Conservation (phyloP, 805 yeast species). For the Spathaspora sp. region DNA sequence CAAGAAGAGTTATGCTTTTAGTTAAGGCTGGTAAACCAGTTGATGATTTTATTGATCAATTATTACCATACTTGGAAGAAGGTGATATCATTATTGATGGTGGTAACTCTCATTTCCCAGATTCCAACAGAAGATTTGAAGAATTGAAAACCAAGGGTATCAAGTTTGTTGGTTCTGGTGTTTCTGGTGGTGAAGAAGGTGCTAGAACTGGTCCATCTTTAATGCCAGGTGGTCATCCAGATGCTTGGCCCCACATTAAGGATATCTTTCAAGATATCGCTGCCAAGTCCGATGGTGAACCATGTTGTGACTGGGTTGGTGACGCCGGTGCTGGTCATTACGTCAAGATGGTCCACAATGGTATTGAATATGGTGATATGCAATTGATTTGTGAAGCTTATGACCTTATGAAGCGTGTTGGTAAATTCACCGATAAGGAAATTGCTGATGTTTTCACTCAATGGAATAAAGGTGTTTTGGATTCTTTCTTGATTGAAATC, state of each 20-base stretch:
- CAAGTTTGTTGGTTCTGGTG: constrained; percentile 97
- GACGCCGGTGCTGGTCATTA: constrained; percentile 98
- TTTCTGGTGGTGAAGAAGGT: constrained; percentile 99
- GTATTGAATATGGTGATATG: constrained; percentile 99
- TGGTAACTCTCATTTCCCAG: constrained; percentile 99
- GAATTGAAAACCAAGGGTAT: constrained; percentile 86
- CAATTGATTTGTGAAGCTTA: constrained; percentile 98
- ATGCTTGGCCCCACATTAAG: constrained; percentile 99
- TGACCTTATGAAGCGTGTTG: constrained; percentile 91
- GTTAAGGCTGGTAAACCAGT: constrained; percentile 98
- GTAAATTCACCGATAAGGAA: constrained; percentile 86
- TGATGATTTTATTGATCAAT: constrained; percentile 83
- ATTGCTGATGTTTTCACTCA: constrained; percentile 85
- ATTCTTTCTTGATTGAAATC: constrained; percentile 94
- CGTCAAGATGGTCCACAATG: constrained; percentile 99
- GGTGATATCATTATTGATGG: constrained; percentile 99
- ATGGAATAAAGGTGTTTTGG: constrained; percentile 98
- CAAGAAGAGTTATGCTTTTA: constrained; percentile 89
- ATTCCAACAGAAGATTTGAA: constrained; percentile 92
- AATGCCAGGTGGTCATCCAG: constrained; percentile 99
- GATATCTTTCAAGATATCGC: constrained; percentile 92
- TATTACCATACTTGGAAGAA: constrained; percentile 86
- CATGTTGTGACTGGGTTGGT: constrained; percentile 99
- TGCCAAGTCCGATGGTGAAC: constrained; percentile 97
- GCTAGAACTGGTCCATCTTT: constrained; percentile 98